Base-by-base conservation (phyloP, 495 filamentous ascomycete genomes). In the Penicillium lividum region DNA sequence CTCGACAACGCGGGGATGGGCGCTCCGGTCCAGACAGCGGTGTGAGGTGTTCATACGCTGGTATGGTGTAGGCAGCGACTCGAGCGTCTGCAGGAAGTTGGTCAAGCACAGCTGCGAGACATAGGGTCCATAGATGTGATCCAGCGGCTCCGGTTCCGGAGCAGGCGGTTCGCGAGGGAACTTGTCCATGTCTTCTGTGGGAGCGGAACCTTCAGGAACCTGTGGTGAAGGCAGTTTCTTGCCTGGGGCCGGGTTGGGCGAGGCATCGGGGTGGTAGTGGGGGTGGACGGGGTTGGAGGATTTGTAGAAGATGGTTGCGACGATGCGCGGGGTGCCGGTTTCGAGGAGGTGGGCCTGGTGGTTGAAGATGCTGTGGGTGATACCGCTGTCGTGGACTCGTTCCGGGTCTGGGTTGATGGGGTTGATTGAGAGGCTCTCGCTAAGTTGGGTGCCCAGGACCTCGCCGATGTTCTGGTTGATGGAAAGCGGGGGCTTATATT, bases 61-160 rank as follows among this genome's bases (percentile, higher is more conserved):
- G 76, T 83, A 75, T 48, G 81, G 75, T 72, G 83, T 65, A 72
- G 86, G 86, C 43, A 93, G 84, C n/a, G 79, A 77, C 38, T 89
- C 84, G 69, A 92, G 80, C 51, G 86, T 85, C 60, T 89, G 84
- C 40, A 92, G 84, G 75, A 93, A 93, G 58, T 90, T 88, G 28
- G 90, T 90, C 66, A 95, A 79, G 73, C 89, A 91, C 64, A 91
- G 75, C 63, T 90, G 89, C 31, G 89, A 90, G 57, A 93, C 82
- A 62, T 87, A 87, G 3, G 84, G 83, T 9, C 89, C 90, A 68
- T 91, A 92, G 43, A 92, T 78, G 60, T 89, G 87, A 67, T 91
- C 88, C 49, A 91, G 78, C 27, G 85, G 82, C 63, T 89, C 86
- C 71, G 86, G 75, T 64, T 77, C 82, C 38, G 73, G 80, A 40